Percentiles rank a stretch among this genome's conserved stretches.
phyloP scores from a whole-genome alignment of 352 stramenopile genomes.

The Thraustochytrium sp. region DNA sequence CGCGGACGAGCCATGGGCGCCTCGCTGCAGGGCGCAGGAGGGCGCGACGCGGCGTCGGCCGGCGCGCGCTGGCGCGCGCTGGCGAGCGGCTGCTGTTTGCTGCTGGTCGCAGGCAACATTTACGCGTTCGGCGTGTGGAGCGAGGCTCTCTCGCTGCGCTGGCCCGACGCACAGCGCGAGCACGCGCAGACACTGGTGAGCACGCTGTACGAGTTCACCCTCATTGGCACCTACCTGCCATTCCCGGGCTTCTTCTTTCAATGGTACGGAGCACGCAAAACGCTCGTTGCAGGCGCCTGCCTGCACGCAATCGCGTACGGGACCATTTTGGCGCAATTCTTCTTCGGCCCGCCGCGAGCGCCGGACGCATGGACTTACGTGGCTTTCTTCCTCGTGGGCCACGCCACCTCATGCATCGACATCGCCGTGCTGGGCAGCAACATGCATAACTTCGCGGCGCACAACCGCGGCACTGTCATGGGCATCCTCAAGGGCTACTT shows the following conservation, averaged over 20 bases:
- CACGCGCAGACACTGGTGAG: background rate
- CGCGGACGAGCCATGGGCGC: too few relatives aligned
- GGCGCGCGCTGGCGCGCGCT: too few relatives aligned
- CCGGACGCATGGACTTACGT: background rate
- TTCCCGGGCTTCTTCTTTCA: slow-evolving; percentile 21
- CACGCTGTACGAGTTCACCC: slow-evolving; percentile 25
- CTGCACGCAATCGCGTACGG: background rate
- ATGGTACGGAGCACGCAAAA: background rate
- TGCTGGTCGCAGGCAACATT: slow-evolving; percentile 23
- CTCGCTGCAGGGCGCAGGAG: too few relatives aligned
- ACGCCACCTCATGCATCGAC: slow-evolving; percentile 22
- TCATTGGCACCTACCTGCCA: slow-evolving; percentile 16
- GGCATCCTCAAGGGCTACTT: slow-evolving; percentile 42
- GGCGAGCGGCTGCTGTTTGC: background rate
- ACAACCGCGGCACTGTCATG: slow-evolving; percentile 5
- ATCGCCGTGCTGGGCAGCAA: background rate
- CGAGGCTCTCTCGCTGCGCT: slow-evolving; percentile 6
- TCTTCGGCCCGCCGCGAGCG: background rate
- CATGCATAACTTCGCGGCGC: background rate
- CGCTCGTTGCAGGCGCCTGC: background rate
- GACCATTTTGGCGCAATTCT: background rate
- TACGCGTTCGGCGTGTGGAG: slow-evolving; percentile 35
- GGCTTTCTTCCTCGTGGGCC: slow-evolving; percentile 15
- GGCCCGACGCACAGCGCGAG: background rate
- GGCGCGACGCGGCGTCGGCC: too few relatives aligned